phyloP scores from a whole-genome alignment of 2,329 filamentous ascomycete species.

The Drechslerella stenobrocha region DNA sequence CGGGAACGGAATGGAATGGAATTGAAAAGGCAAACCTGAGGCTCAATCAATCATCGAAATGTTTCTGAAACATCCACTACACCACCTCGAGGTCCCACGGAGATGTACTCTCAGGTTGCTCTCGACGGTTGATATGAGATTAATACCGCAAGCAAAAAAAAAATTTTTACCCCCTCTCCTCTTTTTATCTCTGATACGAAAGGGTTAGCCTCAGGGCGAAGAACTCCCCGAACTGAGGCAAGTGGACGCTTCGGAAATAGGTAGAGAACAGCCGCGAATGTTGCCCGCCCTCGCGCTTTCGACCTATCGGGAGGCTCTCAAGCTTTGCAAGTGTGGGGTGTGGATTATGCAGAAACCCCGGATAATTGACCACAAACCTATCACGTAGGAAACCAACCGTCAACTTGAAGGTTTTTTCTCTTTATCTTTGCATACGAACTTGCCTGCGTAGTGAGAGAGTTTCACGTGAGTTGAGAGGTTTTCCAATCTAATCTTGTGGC shows the following conservation, averaged over 20 bases:
- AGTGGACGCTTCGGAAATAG: background rate
- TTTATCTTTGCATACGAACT: too few species aligned
- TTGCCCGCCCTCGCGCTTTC: background rate
- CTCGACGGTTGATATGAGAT: too few species aligned
- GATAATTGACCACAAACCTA: constrained; percentile 11
- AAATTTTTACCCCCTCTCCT: background rate
- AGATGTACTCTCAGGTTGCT: too few species aligned
- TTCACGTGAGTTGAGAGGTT: constrained; percentile 46
- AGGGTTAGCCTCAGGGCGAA: too few species aligned
- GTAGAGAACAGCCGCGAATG: background rate
- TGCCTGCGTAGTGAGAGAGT: constrained; percentile 27
- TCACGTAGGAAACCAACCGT: too few species aligned
- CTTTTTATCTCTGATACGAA: too few species aligned
- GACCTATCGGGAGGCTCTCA: background rate
- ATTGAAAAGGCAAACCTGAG: constrained; percentile 28
- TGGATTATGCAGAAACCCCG: constrained; percentile 28
- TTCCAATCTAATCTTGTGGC: background rate
- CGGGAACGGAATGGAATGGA: constrained; percentile 8
- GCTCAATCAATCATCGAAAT: constrained; percentile 29
- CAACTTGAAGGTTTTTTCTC: background rate
- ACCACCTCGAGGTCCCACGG: constrained; percentile 19
- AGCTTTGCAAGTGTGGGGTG: constrained; percentile 25
- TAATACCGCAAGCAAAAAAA: too few species aligned
- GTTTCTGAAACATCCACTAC: constrained; percentile 44
- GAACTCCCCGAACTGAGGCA: too few species aligned